phyloP scores from a whole-genome alignment of 1,139 yeast species.

The Suhomyces yuchorum region DNA sequence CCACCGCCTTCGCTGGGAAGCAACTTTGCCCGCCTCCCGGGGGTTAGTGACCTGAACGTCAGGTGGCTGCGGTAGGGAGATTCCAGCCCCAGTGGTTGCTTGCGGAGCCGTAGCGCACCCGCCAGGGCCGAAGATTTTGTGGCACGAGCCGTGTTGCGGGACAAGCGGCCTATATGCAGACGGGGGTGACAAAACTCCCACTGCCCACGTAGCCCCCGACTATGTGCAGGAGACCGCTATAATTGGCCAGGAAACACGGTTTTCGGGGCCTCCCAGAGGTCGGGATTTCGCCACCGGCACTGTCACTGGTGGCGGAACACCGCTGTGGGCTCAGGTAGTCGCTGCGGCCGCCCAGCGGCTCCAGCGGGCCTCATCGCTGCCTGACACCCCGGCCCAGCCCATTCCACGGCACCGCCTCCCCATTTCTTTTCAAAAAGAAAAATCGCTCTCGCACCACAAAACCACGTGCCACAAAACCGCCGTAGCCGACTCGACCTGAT shows the following conservation, averaged over 20 bases:
- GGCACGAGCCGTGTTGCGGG: neutral
- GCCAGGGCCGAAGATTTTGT: neutral
- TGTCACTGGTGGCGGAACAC: too few relatives aligned
- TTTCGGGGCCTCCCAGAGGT: too few relatives aligned
- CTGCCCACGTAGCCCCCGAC: neutral
- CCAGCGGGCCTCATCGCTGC: too few relatives aligned
- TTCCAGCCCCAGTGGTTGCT: neutral
- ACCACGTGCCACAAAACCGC: conserved; percentile 5
- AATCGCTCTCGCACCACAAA: conserved; percentile 6
- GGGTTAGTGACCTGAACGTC: neutral
- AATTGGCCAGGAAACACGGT: too few relatives aligned
- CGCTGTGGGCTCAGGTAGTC: too few relatives aligned
- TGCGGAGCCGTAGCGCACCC: neutral
- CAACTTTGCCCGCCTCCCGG: too few relatives aligned
- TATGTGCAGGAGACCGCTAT: too few relatives aligned
- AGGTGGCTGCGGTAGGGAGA: neutral
- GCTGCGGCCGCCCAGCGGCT: too few relatives aligned
- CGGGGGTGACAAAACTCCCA: neutral
- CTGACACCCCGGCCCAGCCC: too few relatives aligned
- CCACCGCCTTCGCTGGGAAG: too few relatives aligned
- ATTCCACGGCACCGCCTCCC: conserved; percentile 7
- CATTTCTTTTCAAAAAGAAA: conserved; percentile 8
- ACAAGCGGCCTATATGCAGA: neutral
- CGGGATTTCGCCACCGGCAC: too few relatives aligned
- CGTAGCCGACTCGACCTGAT: conserved; percentile 5